These are phyloP conservation scores for Lachancea sp. DNA, from an alignment of 805 yeast species.

Conservation along the genomic window DNA sequence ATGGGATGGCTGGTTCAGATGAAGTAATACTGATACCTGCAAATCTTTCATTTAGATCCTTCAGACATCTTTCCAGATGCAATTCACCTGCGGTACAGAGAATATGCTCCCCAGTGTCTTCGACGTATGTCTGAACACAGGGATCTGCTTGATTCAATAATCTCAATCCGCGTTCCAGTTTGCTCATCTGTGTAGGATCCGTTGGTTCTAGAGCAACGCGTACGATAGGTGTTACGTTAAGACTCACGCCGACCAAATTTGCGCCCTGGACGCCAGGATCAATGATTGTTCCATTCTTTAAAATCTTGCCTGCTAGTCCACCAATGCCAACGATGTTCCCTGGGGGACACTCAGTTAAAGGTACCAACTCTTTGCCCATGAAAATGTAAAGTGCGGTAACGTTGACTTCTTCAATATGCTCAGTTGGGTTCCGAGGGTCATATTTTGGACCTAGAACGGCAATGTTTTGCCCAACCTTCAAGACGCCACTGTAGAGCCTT, in stretches of 20 bases:
- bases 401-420: constrained; percentile 49
- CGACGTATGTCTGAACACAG: constrained; percentile 78
- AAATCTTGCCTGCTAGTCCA: constrained; percentile 73
- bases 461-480: constrained; percentile 67
- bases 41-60: constrained; percentile 83
- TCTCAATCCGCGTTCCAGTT: constrained; percentile 70
- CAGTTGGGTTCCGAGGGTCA: constrained; percentile 55
- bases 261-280: constrained; percentile 53
- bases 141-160: constrained; percentile 87
- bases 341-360: constrained; percentile 77
- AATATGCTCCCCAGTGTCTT: constrained; percentile 89
- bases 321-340: constrained; percentile 94
- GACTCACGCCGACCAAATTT: constrained; percentile 69
- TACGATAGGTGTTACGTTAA: constrained; percentile 83
- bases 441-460: constrained; percentile 82
- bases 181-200: constrained; percentile 72
- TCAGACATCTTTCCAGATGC: constrained; percentile 89
- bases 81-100: constrained; percentile 94
- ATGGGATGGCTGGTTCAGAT: constrained; percentile 92
- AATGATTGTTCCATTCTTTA: constrained; percentile 82
- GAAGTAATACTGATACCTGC: constrained; percentile 83
- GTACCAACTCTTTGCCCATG: constrained; percentile 87
- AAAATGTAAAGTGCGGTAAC: constrained; percentile 68
- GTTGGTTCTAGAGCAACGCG: constrained; percentile 94
- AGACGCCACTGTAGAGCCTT: constrained; percentile 80